Evolutionary conservation across 2,329 filamentous ascomycete species (phyloP).

Genomic region (Leptographium flavum): DNA sequence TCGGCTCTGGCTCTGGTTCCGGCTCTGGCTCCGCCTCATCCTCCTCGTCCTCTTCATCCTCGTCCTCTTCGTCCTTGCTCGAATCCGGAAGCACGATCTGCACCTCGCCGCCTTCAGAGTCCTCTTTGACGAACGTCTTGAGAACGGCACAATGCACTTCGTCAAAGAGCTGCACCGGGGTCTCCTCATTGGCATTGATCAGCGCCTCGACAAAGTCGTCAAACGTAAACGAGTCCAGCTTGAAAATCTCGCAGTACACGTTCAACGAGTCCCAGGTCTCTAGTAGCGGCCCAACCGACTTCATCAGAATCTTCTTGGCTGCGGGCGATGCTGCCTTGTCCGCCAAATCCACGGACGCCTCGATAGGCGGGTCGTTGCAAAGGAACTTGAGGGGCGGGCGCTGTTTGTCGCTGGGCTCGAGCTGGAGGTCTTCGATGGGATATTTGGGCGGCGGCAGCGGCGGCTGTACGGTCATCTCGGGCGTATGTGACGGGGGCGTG

Average conservation of each 20-base stretch:
- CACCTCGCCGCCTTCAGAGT: conserved; percentile 63
- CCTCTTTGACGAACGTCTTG: conserved; percentile 68
- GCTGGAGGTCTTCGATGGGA: conserved; percentile 84
- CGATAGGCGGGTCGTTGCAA: conserved; percentile 46
- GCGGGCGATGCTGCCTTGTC: conserved; percentile 24
- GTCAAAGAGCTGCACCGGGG: conserved; percentile 70
- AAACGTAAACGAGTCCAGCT: conserved; percentile 92
- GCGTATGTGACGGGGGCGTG: conserved; percentile 24
- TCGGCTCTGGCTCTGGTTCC: conserved; percentile 58
- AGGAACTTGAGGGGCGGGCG: conserved; percentile 70
- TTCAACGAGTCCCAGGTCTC: conserved; percentile 96
- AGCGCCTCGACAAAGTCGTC: conserved; percentile 91
- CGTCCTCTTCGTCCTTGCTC: conserved; percentile 55
- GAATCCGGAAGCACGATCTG: conserved; percentile 66
- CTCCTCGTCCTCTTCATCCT: conserved; percentile 45
- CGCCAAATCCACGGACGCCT: no score
- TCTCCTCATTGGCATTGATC: conserved; percentile 57
- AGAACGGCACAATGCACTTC: conserved; percentile 87
- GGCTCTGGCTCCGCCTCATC: conserved; percentile 40
- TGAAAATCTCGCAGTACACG: conserved; percentile 92
- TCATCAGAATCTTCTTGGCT: conserved; percentile 56
- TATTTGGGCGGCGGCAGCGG: conserved; percentile 75
- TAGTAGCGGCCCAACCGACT: conserved; percentile 70
- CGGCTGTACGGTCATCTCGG: conserved; percentile 28
- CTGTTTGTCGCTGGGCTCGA: conserved; percentile 51